Evolutionary conservation across 2,329 filamentous ascomycete genomes (phyloP), one percentile per base, ranked within the genome.

Genomic region (Hymenoscyphus infarciens): DNA sequence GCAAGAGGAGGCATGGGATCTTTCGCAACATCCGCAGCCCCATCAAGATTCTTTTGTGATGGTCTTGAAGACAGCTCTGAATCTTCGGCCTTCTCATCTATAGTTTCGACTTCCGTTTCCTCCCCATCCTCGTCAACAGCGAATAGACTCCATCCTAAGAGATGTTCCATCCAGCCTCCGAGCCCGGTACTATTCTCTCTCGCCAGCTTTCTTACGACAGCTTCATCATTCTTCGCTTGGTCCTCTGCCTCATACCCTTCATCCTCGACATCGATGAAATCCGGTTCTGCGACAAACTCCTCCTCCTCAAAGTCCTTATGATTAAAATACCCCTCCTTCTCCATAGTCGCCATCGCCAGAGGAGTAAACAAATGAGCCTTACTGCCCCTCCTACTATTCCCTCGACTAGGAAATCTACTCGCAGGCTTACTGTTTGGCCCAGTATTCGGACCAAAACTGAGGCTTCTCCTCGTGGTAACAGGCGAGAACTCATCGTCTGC

Each of bases 231-330:
- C 38, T 81, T 76, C 22, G 74, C 76, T 7, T 78, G 79, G 58
- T 85, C 82, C 52, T 77, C 72, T 59, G 82, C 80, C n/a, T 82
- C 75, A 35, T 81, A 80, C 19, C 82, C 75, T 38, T 81, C 78
- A 69, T 85, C 84, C 69, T 80, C 81, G 69, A 86, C 84, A 68
- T 87, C 84, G 63, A 88, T 81, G 72, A 88, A 88, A 70, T 87
- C 86, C 0, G 86, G 86, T 1, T 83, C 84, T 0, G 78, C 73
- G 2, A 79, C 74, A 58, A 76, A 73, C 15, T 78, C 75, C 5
- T 77, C 72, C 7, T 65, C 68, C 4, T 71, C 66, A 55, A 65
- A 68, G 22, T 69, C 62, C 42, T 64, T 64, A 16, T 67, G 64
- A 58, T 74, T 71, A 61, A 81, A 80, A 65, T 82, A 82, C n/a